Evolutionary conservation across 139 green algal species (phyloP).

Genomic region (Chlorella sorokiniana): DNA sequence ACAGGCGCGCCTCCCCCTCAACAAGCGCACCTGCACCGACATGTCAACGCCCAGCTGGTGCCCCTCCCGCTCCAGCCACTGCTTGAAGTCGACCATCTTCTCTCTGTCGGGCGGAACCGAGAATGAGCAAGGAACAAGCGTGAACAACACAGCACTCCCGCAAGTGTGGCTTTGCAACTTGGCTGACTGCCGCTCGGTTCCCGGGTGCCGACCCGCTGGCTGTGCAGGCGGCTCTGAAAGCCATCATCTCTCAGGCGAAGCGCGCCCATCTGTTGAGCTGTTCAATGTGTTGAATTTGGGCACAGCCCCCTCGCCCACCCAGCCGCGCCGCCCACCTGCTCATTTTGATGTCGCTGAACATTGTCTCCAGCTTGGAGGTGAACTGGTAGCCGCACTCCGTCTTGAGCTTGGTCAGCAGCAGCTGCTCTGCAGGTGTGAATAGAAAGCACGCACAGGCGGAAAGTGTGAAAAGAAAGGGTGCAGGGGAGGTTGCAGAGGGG

Average conservation of each 20-base stretch:
- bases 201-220: too few species aligned
- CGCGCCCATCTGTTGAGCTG: too few species aligned
- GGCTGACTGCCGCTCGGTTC: too few species aligned
- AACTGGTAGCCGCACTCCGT: constrained; percentile 99
- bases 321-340: neutral
- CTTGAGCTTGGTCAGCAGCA: constrained; percentile 96
- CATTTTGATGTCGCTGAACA: constrained; percentile 99
- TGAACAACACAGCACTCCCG: neutral
- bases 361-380: constrained; percentile 97
- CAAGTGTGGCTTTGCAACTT: too few species aligned
- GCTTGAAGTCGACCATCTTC: constrained; percentile 85
- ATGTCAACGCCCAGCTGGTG: constrained; percentile 74
- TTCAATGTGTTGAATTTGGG: neutral
- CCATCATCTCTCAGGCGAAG: too few species aligned
- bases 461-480: neutral
- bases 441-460: neutral
- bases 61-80: constrained; percentile 43
- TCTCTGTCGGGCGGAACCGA: constrained; percentile 48
- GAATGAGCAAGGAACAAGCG: neutral
- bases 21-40: constrained; percentile 69
- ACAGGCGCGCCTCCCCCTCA: too few species aligned
- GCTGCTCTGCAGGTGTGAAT: constrained; percentile 74
- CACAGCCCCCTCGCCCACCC: neutral
- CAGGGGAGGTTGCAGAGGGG: neutral
- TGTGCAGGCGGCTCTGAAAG: too few species aligned